Evolutionary conservation across 805 yeast species (phyloP).

Genomic region (Myxozyma sirexii): DNA sequence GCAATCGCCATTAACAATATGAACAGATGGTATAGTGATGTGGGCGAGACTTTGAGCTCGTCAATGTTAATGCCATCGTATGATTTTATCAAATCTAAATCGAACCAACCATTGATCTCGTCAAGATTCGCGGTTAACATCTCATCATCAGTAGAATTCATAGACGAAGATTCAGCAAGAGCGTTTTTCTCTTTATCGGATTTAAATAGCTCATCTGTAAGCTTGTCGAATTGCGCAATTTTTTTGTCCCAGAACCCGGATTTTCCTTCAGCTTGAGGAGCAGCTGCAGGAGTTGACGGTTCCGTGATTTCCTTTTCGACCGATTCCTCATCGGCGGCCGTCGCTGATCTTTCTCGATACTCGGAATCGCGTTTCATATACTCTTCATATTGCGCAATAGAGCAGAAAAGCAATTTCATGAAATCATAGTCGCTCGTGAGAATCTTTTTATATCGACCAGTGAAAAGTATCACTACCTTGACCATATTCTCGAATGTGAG

Average conservation of each 20-base stretch:
- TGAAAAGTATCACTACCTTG: slow-evolving; percentile 51
- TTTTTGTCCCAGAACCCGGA: slow-evolving; percentile 28
- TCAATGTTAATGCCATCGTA: slow-evolving; percentile 52
- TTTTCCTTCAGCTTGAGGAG: background rate
- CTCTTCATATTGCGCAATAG: slow-evolving; percentile 44
- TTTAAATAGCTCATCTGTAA: background rate
- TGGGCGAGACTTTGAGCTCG: slow-evolving; percentile 46
- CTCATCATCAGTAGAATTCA: slow-evolving; percentile 34
- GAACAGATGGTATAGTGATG: slow-evolving; percentile 49
- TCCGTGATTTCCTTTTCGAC: slow-evolving; percentile 16
- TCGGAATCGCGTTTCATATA: slow-evolving; percentile 10
- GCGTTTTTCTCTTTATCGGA: slow-evolving; percentile 4
- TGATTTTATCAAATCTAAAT: slow-evolving; percentile 45
- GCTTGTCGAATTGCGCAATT: slow-evolving; percentile 3
- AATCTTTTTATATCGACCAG: slow-evolving; percentile 47
- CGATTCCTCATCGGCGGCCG: slow-evolving; percentile 12
- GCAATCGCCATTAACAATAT: slow-evolving; percentile 54
- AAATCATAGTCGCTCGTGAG: slow-evolving; percentile 48
- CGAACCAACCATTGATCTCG: slow-evolving; percentile 38
- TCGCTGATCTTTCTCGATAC: slow-evolving; percentile 16
- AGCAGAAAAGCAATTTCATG: slow-evolving; percentile 51
- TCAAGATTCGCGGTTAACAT: slow-evolving; percentile 28
- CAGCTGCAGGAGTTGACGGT: background rate
- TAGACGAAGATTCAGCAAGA: background rate
- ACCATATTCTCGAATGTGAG: slow-evolving; percentile 48